These are phyloP conservation scores for Amanita rimosa DNA, from an alignment of 768 basidiomycete species.

Conservation along the genomic window DNA sequence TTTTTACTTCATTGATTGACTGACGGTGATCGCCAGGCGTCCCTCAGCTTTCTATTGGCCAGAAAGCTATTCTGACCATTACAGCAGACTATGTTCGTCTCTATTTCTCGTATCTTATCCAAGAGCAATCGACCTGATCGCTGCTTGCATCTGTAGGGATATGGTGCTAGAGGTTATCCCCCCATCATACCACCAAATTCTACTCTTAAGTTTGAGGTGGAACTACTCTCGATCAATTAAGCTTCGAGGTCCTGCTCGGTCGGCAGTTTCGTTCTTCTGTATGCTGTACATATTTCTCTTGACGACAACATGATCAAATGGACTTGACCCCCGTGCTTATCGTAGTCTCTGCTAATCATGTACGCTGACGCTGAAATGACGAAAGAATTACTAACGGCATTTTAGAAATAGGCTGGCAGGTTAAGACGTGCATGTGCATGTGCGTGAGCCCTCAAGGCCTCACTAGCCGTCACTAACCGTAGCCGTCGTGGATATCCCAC, in stretches of 20 bases:
- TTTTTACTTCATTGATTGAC: slow-evolving; percentile 8
- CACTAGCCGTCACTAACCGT: no score
- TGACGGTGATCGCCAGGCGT: slow-evolving; percentile 42
- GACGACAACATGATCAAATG: neutral
- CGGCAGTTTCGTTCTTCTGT: no score
- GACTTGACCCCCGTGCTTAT: no score
- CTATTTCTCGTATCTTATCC: slow-evolving; percentile 6
- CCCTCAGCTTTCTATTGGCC: slow-evolving; percentile 60
- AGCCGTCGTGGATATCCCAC: no score
- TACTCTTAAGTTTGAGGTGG: slow-evolving; percentile 73
- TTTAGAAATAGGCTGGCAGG: no score
- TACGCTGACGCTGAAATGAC: no score
- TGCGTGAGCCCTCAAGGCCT: no score
- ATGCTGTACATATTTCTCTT: slow-evolving; percentile 1
- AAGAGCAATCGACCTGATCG: slow-evolving; percentile 1
- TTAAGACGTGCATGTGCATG: no score
- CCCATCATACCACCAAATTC: slow-evolving; percentile 72
- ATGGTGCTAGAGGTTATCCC: slow-evolving; percentile 65
- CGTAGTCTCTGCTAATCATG: no score
- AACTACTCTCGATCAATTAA: slow-evolving; percentile 60
- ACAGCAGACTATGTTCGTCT: slow-evolving; percentile 71
- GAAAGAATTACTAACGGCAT: slow-evolving; percentile 3
- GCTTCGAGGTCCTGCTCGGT: neutral
- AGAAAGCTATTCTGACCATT: slow-evolving; percentile 58
- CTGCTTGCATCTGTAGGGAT: slow-evolving; percentile 34